These are phyloP conservation scores for Hansenula lynferdii DNA, from an alignment of 1,139 yeast species.

Conservation along the genomic window DNA sequence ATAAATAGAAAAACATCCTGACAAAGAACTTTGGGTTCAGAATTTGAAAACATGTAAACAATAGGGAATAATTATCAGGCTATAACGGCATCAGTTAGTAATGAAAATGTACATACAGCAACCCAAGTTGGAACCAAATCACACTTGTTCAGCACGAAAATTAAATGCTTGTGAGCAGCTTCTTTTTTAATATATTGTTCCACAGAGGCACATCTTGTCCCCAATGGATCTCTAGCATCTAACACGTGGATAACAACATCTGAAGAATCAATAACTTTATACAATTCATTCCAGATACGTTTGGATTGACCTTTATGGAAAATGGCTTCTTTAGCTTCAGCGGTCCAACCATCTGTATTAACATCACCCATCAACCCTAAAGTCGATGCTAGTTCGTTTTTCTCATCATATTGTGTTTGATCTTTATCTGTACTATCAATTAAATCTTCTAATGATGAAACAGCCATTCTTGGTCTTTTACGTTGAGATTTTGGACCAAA, in stretches of 20 bases:
- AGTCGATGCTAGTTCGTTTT: constrained; percentile 66
- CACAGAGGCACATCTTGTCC: constrained; percentile 90
- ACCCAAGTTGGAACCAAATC: constrained; percentile 99
- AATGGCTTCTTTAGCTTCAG: constrained; percentile 91
- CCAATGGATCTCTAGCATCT: constrained; percentile 97
- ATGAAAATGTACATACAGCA: constrained; percentile 76
- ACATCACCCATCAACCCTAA: constrained; percentile 75
- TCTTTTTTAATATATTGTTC: constrained; percentile 91
- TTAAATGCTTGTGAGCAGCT: constrained; percentile 94
- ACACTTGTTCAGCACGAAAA: constrained; percentile 93
- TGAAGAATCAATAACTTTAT: constrained; percentile 94
- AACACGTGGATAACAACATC: constrained; percentile 95
- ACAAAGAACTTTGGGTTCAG: constrained; percentile 42
- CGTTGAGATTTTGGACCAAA: constrained; percentile 97
- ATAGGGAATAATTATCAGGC: not conserved
- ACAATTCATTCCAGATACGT: constrained; percentile 97
- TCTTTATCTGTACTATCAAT: constrained; percentile 60
- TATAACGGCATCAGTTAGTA: constrained; percentile 1
- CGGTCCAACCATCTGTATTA: constrained; percentile 71
- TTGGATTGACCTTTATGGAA: constrained; percentile 97
- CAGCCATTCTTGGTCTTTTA: constrained; percentile 80
- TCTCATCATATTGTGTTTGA: constrained; percentile 61
- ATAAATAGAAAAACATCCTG: constrained; percentile 50
- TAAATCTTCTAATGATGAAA: constrained; percentile 75
- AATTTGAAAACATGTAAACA: constrained; percentile 1